Evolutionary conservation across 2,329 filamentous ascomycete species (phyloP), one percentile per base, ranked within the genome.

Genomic region (Hyphodiscus sp.): DNA sequence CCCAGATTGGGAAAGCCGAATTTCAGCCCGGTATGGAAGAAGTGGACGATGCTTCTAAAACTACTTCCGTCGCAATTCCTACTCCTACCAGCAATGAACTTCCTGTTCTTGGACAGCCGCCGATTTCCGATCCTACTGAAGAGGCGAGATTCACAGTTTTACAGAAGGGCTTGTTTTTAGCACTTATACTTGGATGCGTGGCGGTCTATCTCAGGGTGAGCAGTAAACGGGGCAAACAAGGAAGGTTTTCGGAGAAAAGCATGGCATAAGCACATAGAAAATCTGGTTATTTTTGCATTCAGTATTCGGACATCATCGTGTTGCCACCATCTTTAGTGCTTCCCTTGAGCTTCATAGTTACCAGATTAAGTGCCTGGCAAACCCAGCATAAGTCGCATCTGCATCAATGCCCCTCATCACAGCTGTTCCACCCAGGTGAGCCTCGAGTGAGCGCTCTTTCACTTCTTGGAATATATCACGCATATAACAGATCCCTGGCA

Each of bases 141-240:
- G 58, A 63, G 23, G 71, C 63, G 23, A 71, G 69, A 30, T 77
- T 69, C 70, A 73, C 71, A 20, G 61, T 75, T 57, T 33, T 76
- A 55, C 73, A 77, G 61, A 81, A 79, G 70, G 72, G 70, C n/a
- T 64, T 76, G 47, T 65, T 81, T 49, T 75, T 81, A 60, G 71
- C 68, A 44, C 69, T 78, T 48, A 71, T 82, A 53, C 58, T 78
- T 41, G 71, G 67, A 23, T 74, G 70, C 49, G 64, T 81, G 48
- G 73, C 66, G 23, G 61, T 72, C 45, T 79, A 74, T 66, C 49
- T 79, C 50, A 73, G 74, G 55, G 58, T 74, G 55, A 70, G 68
- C 20, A 71, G 63, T 57, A 69, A 64, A 60, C 70, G 64, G 58
- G 59, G 20, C 41, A 63, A 56, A 43, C 55, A 38, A 38, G 33